Percentiles rank a stretch among this genome's conserved stretches.
These are phyloP conservation scores for Bombardia bombarda DNA, from an alignment of 495 filamentous ascomycete species.

Conservation along the genomic window DNA sequence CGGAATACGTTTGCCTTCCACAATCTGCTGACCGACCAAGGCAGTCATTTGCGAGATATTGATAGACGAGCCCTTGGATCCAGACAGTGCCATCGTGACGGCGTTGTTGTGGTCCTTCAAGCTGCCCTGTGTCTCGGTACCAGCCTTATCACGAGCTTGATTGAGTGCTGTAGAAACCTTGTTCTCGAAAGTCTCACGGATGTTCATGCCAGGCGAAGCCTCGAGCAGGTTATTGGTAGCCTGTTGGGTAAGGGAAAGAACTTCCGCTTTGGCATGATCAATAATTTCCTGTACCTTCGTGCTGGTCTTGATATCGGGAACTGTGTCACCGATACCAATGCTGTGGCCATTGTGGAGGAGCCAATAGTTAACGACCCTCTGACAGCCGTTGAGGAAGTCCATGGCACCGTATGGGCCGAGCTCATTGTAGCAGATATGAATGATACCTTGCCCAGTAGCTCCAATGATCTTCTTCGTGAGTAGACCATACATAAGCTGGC, in stretches of 20 bases:
- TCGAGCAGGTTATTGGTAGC: constrained; percentile 84
- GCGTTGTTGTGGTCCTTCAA: constrained; percentile 94
- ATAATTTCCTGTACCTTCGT: constrained; percentile 75
- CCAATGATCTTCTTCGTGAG: constrained; percentile 91
- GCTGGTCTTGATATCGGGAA: constrained; percentile 79
- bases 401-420: constrained; percentile 76
- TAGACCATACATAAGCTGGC: constrained; percentile 84
- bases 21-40: constrained; percentile 91
- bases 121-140: constrained; percentile 81
- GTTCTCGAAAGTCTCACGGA: constrained; percentile 95
- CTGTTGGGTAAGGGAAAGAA: constrained; percentile 58
- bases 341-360: constrained; percentile 96
- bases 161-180: constrained; percentile 91
- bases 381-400: constrained; percentile 89
- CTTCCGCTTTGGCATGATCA: constrained; percentile 68
- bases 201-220: constrained; percentile 89
- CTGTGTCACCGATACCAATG: constrained; percentile 97
- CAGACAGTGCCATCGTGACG: constrained; percentile 88
- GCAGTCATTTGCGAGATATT: constrained; percentile 99
- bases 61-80: constrained; percentile 96
- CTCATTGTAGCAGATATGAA: constrained; percentile 96
- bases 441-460: constrained; percentile 74
- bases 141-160: constrained; percentile 90
- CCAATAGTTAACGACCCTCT: constrained; percentile 94
- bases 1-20: constrained; percentile 97